A percentile compares a stretch with the other conserved stretches of the same genome.
These are phyloP conservation scores for Rhizoctonia solani DNA, from an alignment of 1,284 basidiomycete genomes.

Conservation along the genomic window DNA sequence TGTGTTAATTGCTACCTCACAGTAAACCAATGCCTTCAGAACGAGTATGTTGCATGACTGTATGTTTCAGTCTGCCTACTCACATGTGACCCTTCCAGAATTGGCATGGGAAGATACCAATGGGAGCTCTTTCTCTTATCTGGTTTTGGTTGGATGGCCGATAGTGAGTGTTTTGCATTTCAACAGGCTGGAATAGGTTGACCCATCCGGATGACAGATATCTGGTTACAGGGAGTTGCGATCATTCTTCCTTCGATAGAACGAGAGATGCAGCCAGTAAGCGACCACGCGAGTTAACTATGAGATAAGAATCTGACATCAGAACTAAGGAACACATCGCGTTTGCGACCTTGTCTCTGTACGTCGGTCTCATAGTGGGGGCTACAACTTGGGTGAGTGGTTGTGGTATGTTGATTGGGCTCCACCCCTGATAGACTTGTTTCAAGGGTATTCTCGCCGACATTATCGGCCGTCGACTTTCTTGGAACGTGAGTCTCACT, in stretches of 20 bases:
- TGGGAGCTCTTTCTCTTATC: slow-evolving; percentile 60
- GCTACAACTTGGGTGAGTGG: slow-evolving; percentile 52
- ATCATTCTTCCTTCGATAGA: slow-evolving; percentile 56
- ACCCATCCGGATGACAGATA: slow-evolving; percentile 47
- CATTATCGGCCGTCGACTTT: slow-evolving; percentile 56
- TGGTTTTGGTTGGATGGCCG: slow-evolving; percentile 59
- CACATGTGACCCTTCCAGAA: slow-evolving; percentile 45
- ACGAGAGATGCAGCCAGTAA: slow-evolving; percentile 51
- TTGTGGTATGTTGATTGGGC: not conserved
- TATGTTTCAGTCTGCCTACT: not conserved
- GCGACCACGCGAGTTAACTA: not conserved
- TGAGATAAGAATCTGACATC: not conserved
- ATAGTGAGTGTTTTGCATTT: slow-evolving; percentile 49
- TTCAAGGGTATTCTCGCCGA: slow-evolving; percentile 54
- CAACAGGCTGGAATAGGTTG: slow-evolving; percentile 1
- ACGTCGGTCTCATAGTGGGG: slow-evolving; percentile 61
- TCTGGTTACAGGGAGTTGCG: slow-evolving; percentile 61
- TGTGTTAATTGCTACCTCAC: not conserved
- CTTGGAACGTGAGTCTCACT: slow-evolving; percentile 48
- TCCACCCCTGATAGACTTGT: not conserved
- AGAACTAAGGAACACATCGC: slow-evolving; percentile 46
- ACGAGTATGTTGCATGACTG: slow-evolving; percentile 48
- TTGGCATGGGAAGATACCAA: slow-evolving; percentile 67
- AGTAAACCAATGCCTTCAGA: slow-evolving; percentile 56
- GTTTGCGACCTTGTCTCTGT: slow-evolving; percentile 59